These are phyloP conservation scores for Dipodascus albidus DNA, from an alignment of 805 yeast genomes.

Conservation along the genomic window DNA sequence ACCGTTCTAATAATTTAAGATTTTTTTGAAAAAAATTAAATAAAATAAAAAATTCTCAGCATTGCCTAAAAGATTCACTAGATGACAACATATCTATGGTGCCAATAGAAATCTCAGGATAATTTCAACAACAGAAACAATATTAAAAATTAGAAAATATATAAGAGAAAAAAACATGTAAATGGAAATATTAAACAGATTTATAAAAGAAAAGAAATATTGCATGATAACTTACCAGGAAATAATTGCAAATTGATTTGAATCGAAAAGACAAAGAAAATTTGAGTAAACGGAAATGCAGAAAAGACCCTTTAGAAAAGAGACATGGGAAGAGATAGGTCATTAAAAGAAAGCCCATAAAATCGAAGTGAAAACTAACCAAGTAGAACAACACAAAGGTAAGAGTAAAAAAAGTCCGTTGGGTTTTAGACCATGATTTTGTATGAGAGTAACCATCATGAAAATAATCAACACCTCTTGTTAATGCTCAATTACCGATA, in stretches of 20 bases:
- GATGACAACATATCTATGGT: not conserved
- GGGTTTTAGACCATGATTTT: not conserved
- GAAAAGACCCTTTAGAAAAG: not conserved
- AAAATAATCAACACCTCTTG: no score
- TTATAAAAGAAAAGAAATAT: not conserved
- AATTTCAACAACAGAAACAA: not conserved
- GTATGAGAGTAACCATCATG: not conserved
- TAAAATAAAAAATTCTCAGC: no score
- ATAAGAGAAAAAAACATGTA: not conserved
- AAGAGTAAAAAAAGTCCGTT: not conserved
- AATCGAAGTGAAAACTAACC: not conserved
- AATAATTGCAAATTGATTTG: not conserved
- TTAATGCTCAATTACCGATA: conserved; percentile 67
- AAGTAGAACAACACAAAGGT: not conserved
- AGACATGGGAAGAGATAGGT: not conserved
- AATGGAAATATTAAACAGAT: not conserved
- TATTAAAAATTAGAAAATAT: not conserved
- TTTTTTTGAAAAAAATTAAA: no score
- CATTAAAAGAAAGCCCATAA: not conserved
- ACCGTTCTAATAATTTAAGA: no score
- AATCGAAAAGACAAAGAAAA: not conserved
- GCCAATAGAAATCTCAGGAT: not conserved
- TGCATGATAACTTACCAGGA: not conserved
- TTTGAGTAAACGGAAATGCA: not conserved
- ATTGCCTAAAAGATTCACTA: not conserved